phyloP scores from a whole-genome alignment of 2,329 filamentous ascomycete genomes.

The Gliomastix tumulicola region DNA sequence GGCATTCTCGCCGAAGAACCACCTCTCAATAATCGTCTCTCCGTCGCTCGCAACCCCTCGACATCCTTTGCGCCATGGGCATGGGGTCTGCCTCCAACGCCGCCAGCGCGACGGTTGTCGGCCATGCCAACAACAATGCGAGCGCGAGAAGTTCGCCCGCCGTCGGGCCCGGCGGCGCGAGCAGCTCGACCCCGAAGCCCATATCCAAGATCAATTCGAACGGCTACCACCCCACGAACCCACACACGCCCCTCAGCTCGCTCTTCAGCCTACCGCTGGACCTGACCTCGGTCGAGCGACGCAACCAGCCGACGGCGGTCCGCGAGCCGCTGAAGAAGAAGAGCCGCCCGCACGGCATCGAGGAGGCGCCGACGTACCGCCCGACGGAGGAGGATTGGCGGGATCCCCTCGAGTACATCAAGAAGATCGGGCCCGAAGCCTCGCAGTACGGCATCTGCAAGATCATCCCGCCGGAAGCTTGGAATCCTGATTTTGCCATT shows the following conservation, averaged over 20 bases:
- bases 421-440: slow-evolving; percentile 83
- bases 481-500: slow-evolving; percentile 93
- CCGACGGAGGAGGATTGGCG: slow-evolving; percentile 92
- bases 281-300: slow-evolving; percentile 82
- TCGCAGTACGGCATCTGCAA: slow-evolving; percentile 88
- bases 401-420: slow-evolving; percentile 89
- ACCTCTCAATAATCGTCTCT: too few relatives aligned
- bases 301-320: slow-evolving; percentile 71
- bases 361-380: slow-evolving; percentile 84
- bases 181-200: slow-evolving; percentile 33
- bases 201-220: slow-evolving; percentile 48
- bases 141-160: slow-evolving; percentile 47
- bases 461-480: slow-evolving; percentile 86
- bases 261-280: slow-evolving; percentile 63
- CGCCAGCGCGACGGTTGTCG: slow-evolving; percentile 24
- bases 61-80: slow-evolving; percentile 24
- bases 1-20: too few relatives aligned
- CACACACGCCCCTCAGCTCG: slow-evolving; percentile 45
- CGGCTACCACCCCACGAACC: slow-evolving; percentile 43
- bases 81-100: slow-evolving; percentile 33
- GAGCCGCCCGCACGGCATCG: slow-evolving; percentile 73
- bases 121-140: slow-evolving; percentile 34
- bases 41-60: too few relatives aligned
- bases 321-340: slow-evolving; percentile 72
- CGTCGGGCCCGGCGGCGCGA: slow-evolving; percentile 25